Percentiles rank a stretch among this genome's conserved stretches.
These are phyloP conservation scores for Physcomitrium patens DNA, from an alignment of 225 moss, liverwort and hornwort species.

Conservation along the genomic window DNA sequence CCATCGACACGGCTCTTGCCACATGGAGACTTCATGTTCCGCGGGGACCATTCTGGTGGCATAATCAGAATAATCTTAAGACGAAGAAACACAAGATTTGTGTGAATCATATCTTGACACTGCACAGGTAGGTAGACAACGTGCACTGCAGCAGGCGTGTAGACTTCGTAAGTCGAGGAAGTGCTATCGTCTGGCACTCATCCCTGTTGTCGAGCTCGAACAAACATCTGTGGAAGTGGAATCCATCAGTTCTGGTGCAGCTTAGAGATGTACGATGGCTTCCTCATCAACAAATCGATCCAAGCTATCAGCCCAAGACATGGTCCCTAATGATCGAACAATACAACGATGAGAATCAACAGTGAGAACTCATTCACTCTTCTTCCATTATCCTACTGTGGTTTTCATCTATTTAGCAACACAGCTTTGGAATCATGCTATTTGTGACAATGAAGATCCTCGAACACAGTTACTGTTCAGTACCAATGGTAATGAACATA, in stretches of 20 bases:
- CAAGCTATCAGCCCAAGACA: neutral
- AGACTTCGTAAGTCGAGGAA: conserved; percentile 3
- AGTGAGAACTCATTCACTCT: no score
- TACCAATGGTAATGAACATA: no score
- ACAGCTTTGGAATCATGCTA: no score
- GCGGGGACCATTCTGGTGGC: conserved; percentile 50
- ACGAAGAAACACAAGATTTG: neutral
- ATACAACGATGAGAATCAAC: no score
- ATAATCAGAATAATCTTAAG: conserved; percentile 19
- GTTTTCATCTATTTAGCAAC: no score
- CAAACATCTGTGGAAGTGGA: conserved; percentile 27
- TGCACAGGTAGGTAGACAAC: neutral
- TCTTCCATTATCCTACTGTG: no score
- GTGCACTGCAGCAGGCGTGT: conserved; percentile 27
- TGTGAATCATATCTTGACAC: neutral
- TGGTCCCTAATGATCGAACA: neutral
- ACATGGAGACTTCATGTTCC: conserved; percentile 33
- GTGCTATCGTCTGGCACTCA: conserved; percentile 4
- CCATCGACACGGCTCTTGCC: conserved; percentile 25
- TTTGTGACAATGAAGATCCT: no score
- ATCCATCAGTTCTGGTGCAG: conserved; percentile 24
- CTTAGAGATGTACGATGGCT: conserved; percentile 30
- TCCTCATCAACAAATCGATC: conserved; percentile 25
- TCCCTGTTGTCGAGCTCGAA: conserved; percentile 20
- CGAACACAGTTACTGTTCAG: no score